phyloP scores from a whole-genome alignment of 768 basidiomycete genomes.

The Leucocoprinus leucothites region DNA sequence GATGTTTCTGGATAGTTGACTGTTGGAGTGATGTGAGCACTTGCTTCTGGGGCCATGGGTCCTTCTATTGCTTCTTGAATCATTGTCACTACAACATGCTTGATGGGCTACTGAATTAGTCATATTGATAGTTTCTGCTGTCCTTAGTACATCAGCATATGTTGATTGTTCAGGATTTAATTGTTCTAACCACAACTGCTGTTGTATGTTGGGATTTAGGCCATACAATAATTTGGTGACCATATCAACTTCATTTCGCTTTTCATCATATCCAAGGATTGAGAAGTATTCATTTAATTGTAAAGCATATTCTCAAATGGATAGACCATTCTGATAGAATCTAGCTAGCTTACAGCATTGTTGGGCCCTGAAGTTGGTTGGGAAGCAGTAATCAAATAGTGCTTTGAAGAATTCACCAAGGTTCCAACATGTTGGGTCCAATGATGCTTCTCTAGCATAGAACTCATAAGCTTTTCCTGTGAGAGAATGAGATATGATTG shows the following conservation, averaged over 20 bases:
- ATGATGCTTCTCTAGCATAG: conserved; percentile 28
- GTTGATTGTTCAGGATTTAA: too few species aligned
- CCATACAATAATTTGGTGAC: conserved; percentile 35
- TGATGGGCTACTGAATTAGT: too few species aligned
- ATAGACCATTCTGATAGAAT: conserved; percentile 21
- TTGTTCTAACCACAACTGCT: conserved; percentile 13
- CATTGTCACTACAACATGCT: too few species aligned
- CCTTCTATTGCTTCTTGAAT: too few species aligned
- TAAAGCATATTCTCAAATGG: conserved; percentile 27
- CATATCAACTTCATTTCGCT: conserved; percentile 19
- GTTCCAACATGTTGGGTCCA: conserved; percentile 22
- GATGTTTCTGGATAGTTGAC: too few species aligned
- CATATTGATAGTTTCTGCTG: too few species aligned
- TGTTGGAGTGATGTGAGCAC: too few species aligned
- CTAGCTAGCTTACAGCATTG: conserved; percentile 23
- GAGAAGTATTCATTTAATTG: conserved; percentile 30
- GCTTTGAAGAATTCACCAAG: conserved; percentile 26
- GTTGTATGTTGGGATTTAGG: conserved; percentile 20
- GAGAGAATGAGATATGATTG: conserved; percentile 23
- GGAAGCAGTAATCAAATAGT: conserved; percentile 38
- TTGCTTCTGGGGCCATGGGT: too few species aligned
- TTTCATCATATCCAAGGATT: conserved; percentile 27
- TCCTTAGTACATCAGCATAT: too few species aligned
- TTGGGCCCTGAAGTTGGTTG: conserved; percentile 22
- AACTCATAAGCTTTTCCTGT: conserved; percentile 27